Conservation (phyloP, 1,139 yeast species). For the Candida pseudocylindracea region DNA sequence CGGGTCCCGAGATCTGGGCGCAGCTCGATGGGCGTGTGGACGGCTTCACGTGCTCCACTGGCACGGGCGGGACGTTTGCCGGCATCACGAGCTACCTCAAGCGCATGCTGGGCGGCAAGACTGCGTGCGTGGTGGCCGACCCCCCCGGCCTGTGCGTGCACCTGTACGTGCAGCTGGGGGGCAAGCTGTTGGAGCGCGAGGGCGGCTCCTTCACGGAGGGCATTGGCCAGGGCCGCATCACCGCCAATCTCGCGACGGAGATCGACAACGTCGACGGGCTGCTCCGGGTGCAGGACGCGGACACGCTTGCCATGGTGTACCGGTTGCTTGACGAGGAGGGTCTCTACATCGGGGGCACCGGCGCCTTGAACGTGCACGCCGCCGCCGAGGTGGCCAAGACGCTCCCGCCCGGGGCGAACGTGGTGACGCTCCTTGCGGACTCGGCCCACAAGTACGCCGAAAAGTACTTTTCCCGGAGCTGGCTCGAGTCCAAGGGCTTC, state of each 20-base stretch:
- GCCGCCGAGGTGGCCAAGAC: slow-evolving; percentile 49
- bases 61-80: slow-evolving; percentile 83
- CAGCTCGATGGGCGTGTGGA: slow-evolving; percentile 64
- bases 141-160: slow-evolving; percentile 85
- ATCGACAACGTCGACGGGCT: slow-evolving; percentile 55
- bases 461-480: slow-evolving; percentile 49
- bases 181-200: slow-evolving; percentile 33
- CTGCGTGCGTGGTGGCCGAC: slow-evolving; percentile 50
- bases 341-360: slow-evolving; percentile 72
- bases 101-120: slow-evolving; percentile 28
- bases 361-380: slow-evolving; percentile 67
- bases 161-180: slow-evolving; percentile 45
- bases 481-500: slow-evolving; percentile 55
- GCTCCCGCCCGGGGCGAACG: slow-evolving; percentile 65
- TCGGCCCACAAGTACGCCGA: slow-evolving; percentile 79
- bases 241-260: slow-evolving; percentile 59
- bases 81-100: slow-evolving; percentile 63
- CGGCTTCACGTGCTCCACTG: slow-evolving; percentile 77
- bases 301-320: slow-evolving; percentile 62
- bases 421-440: slow-evolving; percentile 73
- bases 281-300: slow-evolving; percentile 49
- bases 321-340: slow-evolving; percentile 77
- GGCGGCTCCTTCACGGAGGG: slow-evolving; percentile 90
- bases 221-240: slow-evolving; percentile 85
- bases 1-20: slow-evolving; percentile 53